Base-by-base conservation (phyloP, 2,329 filamentous ascomycete species). In the Myriangium duriaei region DNA sequence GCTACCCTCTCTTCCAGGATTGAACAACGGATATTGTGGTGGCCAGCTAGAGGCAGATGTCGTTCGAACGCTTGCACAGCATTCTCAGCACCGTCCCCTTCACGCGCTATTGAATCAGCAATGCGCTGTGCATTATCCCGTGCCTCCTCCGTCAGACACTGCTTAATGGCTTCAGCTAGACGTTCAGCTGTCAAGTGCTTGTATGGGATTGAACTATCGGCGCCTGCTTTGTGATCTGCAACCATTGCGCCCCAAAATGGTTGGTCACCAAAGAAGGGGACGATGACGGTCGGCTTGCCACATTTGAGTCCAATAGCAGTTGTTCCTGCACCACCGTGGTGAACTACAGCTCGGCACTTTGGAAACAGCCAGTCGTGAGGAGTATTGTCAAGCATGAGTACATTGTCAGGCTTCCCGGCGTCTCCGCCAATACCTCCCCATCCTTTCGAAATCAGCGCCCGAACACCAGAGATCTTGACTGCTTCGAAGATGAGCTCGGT, bases 181-280 rank as follows among this genome's bases (percentile, higher is more conserved):
- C 70, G 73, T 42, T 83, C 74, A 0, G 65, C 68, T 1, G 65
- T 74, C 2, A 86, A 56, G 7, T 68, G 58, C 57, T 82, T 83
- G 58, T 82, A 81, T 0, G 79, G 79, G 6, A 83, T 68, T 1
- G 78, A 71, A 30, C 70, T 60, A 40, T 62, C 58, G 0, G 79
- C 76, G 1, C 81, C 81, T 1, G 78, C 79, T 16, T 71, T 69
- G 1, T 74, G 67, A 21, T 67, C 71, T 4, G 66, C 67, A 1
- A 85, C 67, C 73, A 81, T 81, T 12, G 67, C 64, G 2, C 80
- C 81, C 81, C 81, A 86, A 52, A 86, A 86, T 34, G 78, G 71
- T 54, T 86, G 81, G 51, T 86, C 81, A 2, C 81, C 81, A 46
- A 86, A 86, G 58, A 86, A 86, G 0, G 81, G 81, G 2, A 86